Conservation (phyloP, 345 rosid species). For the Sisymbrium irio region DNA sequence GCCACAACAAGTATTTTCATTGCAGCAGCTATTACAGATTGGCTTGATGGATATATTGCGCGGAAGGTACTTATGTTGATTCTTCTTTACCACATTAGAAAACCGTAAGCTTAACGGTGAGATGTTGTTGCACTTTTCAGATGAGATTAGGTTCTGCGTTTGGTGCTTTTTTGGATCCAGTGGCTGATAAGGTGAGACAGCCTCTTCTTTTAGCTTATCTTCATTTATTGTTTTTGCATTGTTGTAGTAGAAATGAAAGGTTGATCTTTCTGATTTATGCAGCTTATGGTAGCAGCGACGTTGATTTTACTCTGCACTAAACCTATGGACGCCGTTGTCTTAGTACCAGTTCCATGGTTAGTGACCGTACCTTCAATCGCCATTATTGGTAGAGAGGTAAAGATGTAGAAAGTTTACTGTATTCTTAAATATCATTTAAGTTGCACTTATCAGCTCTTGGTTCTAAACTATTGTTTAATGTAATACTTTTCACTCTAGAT, state of each 20-base stretch:
- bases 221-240: not conserved
- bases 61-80: slow-evolving; percentile 55
- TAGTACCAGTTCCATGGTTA: slow-evolving; percentile 76
- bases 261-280: slow-evolving; percentile 28
- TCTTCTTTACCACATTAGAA: not conserved
- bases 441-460: not conserved
- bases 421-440: not conserved
- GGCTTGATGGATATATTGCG: slow-evolving; percentile 99
- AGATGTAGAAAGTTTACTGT: slow-evolving; percentile 5
- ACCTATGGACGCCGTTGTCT: slow-evolving; percentile 54
- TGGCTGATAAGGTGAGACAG: slow-evolving; percentile 82
- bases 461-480: not conserved
- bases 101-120: not conserved
- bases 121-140: slow-evolving; percentile 48
- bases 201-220: not conserved
- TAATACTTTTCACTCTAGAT: slow-evolving; percentile 49
- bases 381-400: slow-evolving; percentile 97
- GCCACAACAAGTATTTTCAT: slow-evolving; percentile 88
- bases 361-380: slow-evolving; percentile 83
- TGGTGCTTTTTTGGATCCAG: slow-evolving; percentile 99
- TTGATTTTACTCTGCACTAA: slow-evolving; percentile 80
- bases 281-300: slow-evolving; percentile 99
- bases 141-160: slow-evolving; percentile 81
- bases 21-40: slow-evolving; percentile 94
- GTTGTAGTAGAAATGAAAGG: not conserved